Percentiles rank a stretch among this genome's conserved stretches.
These are phyloP conservation scores for Corynascus novoguineensis DNA, from an alignment of 495 filamentous ascomycete species.

Conservation along the genomic window DNA sequence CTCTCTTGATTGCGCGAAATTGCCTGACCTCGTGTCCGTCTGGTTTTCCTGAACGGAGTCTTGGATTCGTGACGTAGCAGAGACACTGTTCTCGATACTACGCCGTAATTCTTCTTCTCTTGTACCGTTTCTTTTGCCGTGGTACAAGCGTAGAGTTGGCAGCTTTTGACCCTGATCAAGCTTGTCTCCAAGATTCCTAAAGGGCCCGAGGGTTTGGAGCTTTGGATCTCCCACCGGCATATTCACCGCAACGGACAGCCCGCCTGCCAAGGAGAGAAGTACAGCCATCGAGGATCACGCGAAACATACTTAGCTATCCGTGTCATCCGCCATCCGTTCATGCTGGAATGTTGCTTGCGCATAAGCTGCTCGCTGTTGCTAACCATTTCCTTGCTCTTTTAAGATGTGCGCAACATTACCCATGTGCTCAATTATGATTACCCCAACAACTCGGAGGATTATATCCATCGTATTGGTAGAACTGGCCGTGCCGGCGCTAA, in stretches of 20 bases:
- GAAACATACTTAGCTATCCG: constrained; percentile 56
- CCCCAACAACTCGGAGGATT: constrained; percentile 99
- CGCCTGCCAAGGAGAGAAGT: constrained; percentile 54
- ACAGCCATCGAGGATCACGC: constrained; percentile 54
- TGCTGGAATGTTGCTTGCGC: constrained; percentile 53
- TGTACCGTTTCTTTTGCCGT: constrained; percentile 49
- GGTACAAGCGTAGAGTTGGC: constrained; percentile 71
- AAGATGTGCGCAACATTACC: constrained; percentile 99
- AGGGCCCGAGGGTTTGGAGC: constrained; percentile 63
- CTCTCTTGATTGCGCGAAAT: constrained; percentile 71
- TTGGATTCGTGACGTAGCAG: constrained; percentile 78
- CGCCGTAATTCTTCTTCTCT: constrained; percentile 71
- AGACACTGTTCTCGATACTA: constrained; percentile 52
- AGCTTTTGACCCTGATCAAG: constrained; percentile 62
- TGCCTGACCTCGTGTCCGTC: constrained; percentile 79
- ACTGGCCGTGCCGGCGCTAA: constrained; percentile 92
- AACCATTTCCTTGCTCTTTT: constrained; percentile 58
- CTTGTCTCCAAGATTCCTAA: constrained; percentile 51
- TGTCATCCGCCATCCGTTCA: constrained; percentile 37
- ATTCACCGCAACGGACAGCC: constrained; percentile 52
- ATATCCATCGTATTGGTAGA: constrained; percentile 97
- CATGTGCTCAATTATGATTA: constrained; percentile 99
- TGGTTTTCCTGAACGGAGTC: constrained; percentile 71
- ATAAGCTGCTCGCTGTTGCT: constrained; percentile 56
- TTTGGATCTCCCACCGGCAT: constrained; percentile 49